Evolutionary conservation across 1,139 yeast species (phyloP), one percentile per base, ranked within the genome.

Genomic region (Yamadazyma aaseri): DNA sequence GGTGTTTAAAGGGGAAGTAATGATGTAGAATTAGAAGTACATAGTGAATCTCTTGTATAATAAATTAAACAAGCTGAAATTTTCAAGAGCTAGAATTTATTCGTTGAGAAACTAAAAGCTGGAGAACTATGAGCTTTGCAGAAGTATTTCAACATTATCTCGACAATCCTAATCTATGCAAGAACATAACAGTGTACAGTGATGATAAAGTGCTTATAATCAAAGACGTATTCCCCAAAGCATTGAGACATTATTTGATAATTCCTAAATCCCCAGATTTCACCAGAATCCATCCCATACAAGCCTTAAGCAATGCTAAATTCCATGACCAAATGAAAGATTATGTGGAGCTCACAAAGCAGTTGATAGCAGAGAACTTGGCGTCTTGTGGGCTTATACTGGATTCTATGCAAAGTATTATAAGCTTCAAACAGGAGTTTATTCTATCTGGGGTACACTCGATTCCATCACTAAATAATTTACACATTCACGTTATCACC

Each of bases 401-500:
- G 6, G 25, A 42, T 3, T 40, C 39, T 16, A 26, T 33, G 40
- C 38, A 31, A 40, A 33, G 15, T 10, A 24, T 33, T 24, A 21
- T 38, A 10, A 49, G 51, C 18, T 60, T 63, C 31, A 48, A 58
- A 17, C 58, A 59, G 7, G 46, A 51, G 0, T 73, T 68, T 38
- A 60, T 85, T n/a, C 62, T 62, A 39, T 71, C 69, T 3, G 94
- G 95, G 0, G 71, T 85, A 15, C 95, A 86, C 55, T 60, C 84
- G 3, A 71, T 72, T 2, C 95, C 95, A 2, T 81, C 90, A 1
- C 51, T 86, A 68, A 57, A 56, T 29, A 83, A 86, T 49, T 52
- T 85, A 24, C 95, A 86, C 50, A 63, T 86, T 17, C 95, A 86
- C 58, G 76, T 86, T 10, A 67, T 86, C 32, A 77, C 90, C 0